phyloP scores from a whole-genome alignment of 129 eudicot species.

The Arctium lappa region DNA sequence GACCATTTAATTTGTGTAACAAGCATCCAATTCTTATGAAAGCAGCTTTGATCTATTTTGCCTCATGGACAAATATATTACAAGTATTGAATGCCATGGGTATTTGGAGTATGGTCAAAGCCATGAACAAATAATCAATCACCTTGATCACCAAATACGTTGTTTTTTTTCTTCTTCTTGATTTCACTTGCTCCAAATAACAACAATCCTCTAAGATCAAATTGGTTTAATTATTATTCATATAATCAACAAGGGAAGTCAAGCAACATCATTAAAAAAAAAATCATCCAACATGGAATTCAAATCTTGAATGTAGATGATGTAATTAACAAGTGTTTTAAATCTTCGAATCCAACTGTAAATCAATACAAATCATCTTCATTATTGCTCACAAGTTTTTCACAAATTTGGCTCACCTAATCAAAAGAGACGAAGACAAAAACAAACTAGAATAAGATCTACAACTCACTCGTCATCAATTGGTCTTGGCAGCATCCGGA shows the following conservation, averaged over 20 bases:
- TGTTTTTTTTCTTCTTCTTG: not conserved
- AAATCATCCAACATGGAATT: not conserved
- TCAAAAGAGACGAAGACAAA: not conserved
- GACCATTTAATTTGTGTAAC: too few species aligned
- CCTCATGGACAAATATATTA: not conserved
- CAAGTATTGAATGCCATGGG: too few species aligned
- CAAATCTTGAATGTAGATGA: slow-evolving; percentile 1
- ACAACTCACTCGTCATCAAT: slow-evolving; percentile 36
- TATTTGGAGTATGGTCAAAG: too few species aligned
- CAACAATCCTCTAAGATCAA: not conserved
- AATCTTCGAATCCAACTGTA: slow-evolving; percentile 9
- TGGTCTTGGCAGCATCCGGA: slow-evolving; percentile 76
- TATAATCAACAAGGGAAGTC: not conserved
- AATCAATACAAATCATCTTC: slow-evolving; percentile 15
- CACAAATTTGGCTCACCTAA: slow-evolving; percentile 12
- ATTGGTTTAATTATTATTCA: not conserved
- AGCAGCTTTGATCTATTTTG: not conserved
- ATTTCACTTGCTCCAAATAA: not conserved
- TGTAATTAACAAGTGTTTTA: slow-evolving; percentile 13
- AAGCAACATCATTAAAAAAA: not conserved
- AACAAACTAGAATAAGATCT: slow-evolving; percentile 5
- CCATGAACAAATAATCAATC: not conserved
- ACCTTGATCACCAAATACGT: not conserved
- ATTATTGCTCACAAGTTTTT: slow-evolving; percentile 16
- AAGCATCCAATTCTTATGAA: not conserved